Base-by-base conservation (phyloP, 2,329 filamentous ascomycete species). In the Penicillium sp. region DNA sequence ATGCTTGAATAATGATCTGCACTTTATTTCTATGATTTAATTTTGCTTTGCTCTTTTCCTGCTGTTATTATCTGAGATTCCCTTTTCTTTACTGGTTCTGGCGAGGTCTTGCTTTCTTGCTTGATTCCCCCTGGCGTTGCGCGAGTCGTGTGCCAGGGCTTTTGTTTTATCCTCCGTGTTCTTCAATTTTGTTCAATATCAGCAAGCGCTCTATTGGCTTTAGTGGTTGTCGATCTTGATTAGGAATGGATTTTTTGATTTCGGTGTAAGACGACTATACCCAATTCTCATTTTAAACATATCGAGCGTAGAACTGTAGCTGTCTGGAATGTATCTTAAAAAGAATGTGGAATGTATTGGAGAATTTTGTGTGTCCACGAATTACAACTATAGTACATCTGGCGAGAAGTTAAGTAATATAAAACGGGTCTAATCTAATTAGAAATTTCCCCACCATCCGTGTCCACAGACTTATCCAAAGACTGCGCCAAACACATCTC, bases 401-500 rank as follows among this genome's bases (percentile, higher is more conserved):
- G 45, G 13, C 13, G 11, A 41, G 11, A 41, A 13, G 13, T 13
- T 41, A 15, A 11, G 15, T 41, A 15, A 41, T 3, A 41, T 41
- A 41, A 41, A 15, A 15, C 17, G 5, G 13, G 13, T 41, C 15
- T 41, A 41, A 41, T 41, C 15, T 41, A 41, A 41, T 15, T 41
- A 15, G 35, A 41, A 41, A 41, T 41, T 5, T 41, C 35, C 35
- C 44, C 44, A 31, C 26, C n/a, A 17, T 13, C 9, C 44, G n/a
- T 56, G 19, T 56, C 53, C 29, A 56, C 15, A 13, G 29, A 35
- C 23, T 23, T 51, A 30, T 58, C 56, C 35, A 58, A 35, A 21
- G 56, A 58, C 35, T 58, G 56, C 38, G 56, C 47, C 38, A 58
- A 23, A 23, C 56, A 58, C 23, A 96, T 85, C 57, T 87, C 88